Conservation (phyloP, 345 rosid genomes). For the Theobroma cacao region DNA sequence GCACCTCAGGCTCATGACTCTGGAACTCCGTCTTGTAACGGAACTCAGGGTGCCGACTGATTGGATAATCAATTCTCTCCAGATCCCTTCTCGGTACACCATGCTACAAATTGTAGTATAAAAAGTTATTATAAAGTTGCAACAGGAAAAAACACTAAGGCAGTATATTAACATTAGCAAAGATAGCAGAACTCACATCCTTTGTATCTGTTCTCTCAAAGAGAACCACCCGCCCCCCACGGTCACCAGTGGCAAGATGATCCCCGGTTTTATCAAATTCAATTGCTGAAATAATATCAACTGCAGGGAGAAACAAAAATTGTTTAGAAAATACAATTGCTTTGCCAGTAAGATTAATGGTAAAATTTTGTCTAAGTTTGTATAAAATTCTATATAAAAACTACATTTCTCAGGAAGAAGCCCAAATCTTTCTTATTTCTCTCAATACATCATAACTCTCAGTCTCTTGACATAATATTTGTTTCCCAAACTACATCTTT, state of each 20-base stretch:
- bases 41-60: slow-evolving; percentile 71
- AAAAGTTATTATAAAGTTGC: slow-evolving; percentile 18
- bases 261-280: slow-evolving; percentile 82
- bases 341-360: background rate
- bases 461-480: background rate
- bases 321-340: background rate
- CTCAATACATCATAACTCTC: background rate
- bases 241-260: slow-evolving; percentile 93
- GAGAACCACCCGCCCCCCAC: slow-evolving; percentile 95
- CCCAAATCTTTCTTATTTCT: background rate
- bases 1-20: slow-evolving; percentile 96
- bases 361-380: background rate
- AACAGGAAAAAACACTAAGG: slow-evolving; percentile 10
- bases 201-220: slow-evolving; percentile 76
- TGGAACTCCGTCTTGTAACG: slow-evolving; percentile 92
- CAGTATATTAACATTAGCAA: slow-evolving; percentile 9
- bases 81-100: slow-evolving; percentile 63
- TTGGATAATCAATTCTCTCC: slow-evolving; percentile 60
- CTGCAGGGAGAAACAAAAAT: slow-evolving; percentile 45
- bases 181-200: slow-evolving; percentile 49
- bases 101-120: slow-evolving; percentile 40
- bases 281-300: slow-evolving; percentile 86
- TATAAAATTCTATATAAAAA: background rate
- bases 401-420: background rate
- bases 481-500: background rate